Evolutionary conservation across 305 asterid genomes (phyloP).

Genomic region (Petunia hybrid): DNA sequence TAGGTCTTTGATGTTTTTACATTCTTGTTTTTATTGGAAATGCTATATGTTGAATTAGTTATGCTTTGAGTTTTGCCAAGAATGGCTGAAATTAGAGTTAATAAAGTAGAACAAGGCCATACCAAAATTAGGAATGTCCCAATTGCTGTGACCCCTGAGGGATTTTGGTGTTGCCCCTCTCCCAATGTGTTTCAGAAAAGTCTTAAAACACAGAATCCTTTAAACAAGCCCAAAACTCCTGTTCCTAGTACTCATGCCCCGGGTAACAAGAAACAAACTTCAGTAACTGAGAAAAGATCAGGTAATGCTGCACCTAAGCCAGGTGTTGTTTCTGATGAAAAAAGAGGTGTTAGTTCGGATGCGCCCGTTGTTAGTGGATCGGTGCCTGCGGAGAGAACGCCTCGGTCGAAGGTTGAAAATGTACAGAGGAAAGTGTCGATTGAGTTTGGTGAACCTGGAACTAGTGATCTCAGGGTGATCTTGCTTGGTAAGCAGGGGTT

Average conservation of each 20-base stretch:
- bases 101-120: conserved; percentile 75
- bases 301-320: conserved; percentile 45
- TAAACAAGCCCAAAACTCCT: conserved; percentile 64
- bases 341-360: conserved; percentile 49
- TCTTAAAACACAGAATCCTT: conserved; percentile 59
- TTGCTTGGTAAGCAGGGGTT: conserved; percentile 83
- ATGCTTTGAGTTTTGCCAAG: conserved; percentile 41
- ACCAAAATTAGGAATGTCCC: conserved; percentile 83
- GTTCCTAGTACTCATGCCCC: conserved; percentile 43
- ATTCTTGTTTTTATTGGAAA: conserved; percentile 38
- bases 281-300: conserved; percentile 54
- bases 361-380: conserved; percentile 49
- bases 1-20: conserved; percentile 20
- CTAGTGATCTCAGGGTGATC: conserved; percentile 82
- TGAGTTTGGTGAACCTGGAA: conserved; percentile 95
- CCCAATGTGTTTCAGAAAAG: conserved; percentile 86
- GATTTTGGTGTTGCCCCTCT: conserved; percentile 99
- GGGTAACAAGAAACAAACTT: conserved; percentile 54
- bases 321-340: conserved; percentile 48
- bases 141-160: conserved; percentile 97
- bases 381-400: conserved; percentile 49
- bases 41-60: conserved; percentile 40
- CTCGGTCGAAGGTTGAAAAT: conserved; percentile 62
- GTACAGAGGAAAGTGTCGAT: conserved; percentile 74
- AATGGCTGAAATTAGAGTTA: conserved; percentile 78